Evolutionary conservation across 495 filamentous ascomycete genomes (phyloP).

Genomic region (Trichoderma reesei): DNA sequence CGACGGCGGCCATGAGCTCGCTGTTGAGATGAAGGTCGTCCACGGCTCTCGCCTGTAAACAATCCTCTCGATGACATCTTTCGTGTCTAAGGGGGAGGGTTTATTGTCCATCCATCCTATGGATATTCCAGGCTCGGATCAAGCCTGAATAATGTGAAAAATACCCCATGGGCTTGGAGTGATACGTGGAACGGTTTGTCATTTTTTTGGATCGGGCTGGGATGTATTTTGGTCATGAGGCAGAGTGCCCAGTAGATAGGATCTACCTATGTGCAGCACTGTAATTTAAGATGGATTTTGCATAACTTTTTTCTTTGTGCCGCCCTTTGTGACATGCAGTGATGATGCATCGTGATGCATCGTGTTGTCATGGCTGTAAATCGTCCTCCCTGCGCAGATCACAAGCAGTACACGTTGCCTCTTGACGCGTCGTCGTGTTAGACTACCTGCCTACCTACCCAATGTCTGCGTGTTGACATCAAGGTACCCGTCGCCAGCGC

Average conservation of each 20-base stretch:
- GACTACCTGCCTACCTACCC: too few species aligned
- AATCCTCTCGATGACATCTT: too few species aligned
- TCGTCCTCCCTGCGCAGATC: too few species aligned
- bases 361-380: not conserved
- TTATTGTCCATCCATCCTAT: not conserved
- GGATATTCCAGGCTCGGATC: not conserved
- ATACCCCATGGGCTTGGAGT: not conserved
- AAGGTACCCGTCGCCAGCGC: too few species aligned
- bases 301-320: not conserved
- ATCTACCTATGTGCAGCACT: constrained; percentile 7
- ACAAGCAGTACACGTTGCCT: too few species aligned
- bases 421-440: too few species aligned
- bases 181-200: not conserved
- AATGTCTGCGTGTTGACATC: too few species aligned
- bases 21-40: constrained; percentile 97
- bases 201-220: not conserved
- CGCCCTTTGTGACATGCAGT: not conserved
- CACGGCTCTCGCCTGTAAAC: constrained; percentile 55
- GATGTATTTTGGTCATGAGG: constrained; percentile 7
- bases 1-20: constrained; percentile 88
- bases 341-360: not conserved
- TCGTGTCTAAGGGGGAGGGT: not conserved
- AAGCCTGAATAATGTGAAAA: constrained; percentile 4
- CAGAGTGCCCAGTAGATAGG: constrained; percentile 10
- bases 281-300: constrained; percentile 10